These are phyloP conservation scores for Neurospora sublineolata DNA, from an alignment of 495 filamentous ascomycete genomes.

Conservation along the genomic window DNA sequence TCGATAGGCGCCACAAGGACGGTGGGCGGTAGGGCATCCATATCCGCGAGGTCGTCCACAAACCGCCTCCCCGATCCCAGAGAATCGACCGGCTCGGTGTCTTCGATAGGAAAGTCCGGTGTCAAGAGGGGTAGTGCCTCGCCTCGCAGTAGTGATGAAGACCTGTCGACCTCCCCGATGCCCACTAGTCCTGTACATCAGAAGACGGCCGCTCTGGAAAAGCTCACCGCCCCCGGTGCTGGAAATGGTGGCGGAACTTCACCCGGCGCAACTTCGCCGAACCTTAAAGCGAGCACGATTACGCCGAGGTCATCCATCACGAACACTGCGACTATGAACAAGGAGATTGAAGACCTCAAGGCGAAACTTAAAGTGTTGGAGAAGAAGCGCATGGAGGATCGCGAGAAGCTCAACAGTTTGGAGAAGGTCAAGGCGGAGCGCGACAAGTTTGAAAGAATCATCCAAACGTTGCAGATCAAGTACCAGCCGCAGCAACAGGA, in stretches of 20 bases:
- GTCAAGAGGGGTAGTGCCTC: constrained; percentile 23
- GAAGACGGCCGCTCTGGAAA: constrained; percentile 34
- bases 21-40: constrained; percentile 22
- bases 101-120: constrained; percentile 26
- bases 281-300: constrained; percentile 15
- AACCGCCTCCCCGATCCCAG: constrained; percentile 24
- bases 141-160: constrained; percentile 26
- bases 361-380: constrained; percentile 68
- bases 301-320: constrained; percentile 11
- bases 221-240: constrained; percentile 25
- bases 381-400: constrained; percentile 70
- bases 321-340: constrained; percentile 35
- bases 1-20: constrained; percentile 22
- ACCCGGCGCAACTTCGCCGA: constrained; percentile 15
- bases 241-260: constrained; percentile 8
- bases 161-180: constrained; percentile 30
- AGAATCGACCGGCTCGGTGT: constrained; percentile 31
- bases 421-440: constrained; percentile 69
- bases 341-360: constrained; percentile 70
- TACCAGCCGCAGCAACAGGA: constrained; percentile 81
- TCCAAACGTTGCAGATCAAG: constrained; percentile 84
- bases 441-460: constrained; percentile 78
- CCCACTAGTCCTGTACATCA: constrained; percentile 35
- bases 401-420: constrained; percentile 72
- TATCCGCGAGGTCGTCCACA: constrained; percentile 19